These are phyloP conservation scores for Didymella pinodella DNA, from an alignment of 2,329 filamentous ascomycete species.

Conservation along the genomic window DNA sequence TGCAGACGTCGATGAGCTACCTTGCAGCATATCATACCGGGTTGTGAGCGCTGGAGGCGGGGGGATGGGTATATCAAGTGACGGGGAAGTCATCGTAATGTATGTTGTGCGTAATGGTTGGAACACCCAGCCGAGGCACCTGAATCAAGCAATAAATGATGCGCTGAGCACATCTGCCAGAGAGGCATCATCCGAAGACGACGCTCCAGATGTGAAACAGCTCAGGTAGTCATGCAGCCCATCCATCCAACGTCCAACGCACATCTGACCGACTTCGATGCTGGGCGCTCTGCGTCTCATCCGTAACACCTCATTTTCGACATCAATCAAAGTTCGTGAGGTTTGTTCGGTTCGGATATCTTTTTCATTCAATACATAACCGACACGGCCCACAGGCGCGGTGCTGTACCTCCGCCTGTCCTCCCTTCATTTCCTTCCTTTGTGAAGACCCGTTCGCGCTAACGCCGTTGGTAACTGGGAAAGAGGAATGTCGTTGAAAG, in stretches of 20 bases:
- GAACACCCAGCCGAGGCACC: neutral
- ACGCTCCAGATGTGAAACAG: neutral
- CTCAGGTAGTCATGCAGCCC: neutral
- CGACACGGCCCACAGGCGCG: constrained; percentile 38
- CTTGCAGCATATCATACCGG: neutral
- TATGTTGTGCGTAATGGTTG: neutral
- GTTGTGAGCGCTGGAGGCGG: neutral
- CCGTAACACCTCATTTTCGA: constrained; percentile 5
- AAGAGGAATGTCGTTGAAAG: constrained; percentile 47
- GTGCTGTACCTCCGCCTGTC: constrained; percentile 39
- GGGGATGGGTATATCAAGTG: neutral
- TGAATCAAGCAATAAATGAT: neutral
- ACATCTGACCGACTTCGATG: neutral
- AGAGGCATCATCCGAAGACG: neutral
- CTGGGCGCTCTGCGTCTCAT: no score
- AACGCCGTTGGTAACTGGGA: constrained; percentile 47
- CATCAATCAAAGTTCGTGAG: neutral
- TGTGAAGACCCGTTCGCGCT: constrained; percentile 46
- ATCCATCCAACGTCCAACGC: neutral
- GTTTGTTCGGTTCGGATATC: constrained; percentile 35
- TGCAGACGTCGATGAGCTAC: neutral
- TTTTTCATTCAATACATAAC: constrained; percentile 50
- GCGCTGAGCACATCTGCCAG: neutral
- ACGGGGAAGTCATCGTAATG: neutral
- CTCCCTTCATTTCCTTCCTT: constrained; percentile 42